Percentiles rank a stretch among this genome's conserved stretches.
These are phyloP conservation scores for Tolypocladium album DNA, from an alignment of 2,329 filamentous ascomycete genomes.

Conservation along the genomic window DNA sequence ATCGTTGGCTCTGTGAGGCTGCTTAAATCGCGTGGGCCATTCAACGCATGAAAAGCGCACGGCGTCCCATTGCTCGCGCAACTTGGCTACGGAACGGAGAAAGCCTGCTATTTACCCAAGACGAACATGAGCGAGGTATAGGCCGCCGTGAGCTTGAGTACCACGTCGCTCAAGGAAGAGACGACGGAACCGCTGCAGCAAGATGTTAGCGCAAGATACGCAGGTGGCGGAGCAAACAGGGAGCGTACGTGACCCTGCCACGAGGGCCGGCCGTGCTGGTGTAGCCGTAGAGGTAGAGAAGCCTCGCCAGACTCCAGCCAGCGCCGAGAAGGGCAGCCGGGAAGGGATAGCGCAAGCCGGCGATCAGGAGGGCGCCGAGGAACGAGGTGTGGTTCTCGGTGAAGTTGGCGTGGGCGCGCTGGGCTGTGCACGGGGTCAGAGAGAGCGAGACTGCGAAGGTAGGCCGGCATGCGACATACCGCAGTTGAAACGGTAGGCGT, in stretches of 20 bases:
- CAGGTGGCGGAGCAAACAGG: not conserved
- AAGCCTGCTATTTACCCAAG: constrained; percentile 14
- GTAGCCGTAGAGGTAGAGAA: constrained; percentile 48
- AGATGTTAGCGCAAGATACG: not conserved
- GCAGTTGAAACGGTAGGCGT: constrained; percentile 52
- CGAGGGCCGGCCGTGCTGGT: constrained; percentile 29
- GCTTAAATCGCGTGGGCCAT: not conserved
- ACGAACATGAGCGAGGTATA: constrained; percentile 29
- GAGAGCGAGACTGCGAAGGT: not conserved
- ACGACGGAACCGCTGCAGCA: constrained; percentile 22
- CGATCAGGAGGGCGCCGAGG: constrained; percentile 40
- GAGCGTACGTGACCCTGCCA: constrained; percentile 28
- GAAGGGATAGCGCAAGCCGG: constrained; percentile 44
- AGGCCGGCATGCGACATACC: constrained; percentile 22
- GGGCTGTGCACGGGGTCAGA: constrained; percentile 25
- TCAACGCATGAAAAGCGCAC: not conserved
- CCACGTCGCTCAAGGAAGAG: constrained; percentile 22
- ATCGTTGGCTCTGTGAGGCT: not conserved
- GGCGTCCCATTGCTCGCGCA: not conserved
- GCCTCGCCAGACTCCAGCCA: constrained; percentile 40
- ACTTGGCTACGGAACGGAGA: not conserved
- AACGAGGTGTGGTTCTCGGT: constrained; percentile 48
- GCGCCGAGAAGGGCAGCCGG: constrained; percentile 37
- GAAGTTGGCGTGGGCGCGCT: constrained; percentile 54
- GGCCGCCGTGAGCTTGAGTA: constrained; percentile 31